These are phyloP conservation scores for Gonapodya sp. DNA, from an alignment of 192 early-diverging fungal species.

Conservation along the genomic window DNA sequence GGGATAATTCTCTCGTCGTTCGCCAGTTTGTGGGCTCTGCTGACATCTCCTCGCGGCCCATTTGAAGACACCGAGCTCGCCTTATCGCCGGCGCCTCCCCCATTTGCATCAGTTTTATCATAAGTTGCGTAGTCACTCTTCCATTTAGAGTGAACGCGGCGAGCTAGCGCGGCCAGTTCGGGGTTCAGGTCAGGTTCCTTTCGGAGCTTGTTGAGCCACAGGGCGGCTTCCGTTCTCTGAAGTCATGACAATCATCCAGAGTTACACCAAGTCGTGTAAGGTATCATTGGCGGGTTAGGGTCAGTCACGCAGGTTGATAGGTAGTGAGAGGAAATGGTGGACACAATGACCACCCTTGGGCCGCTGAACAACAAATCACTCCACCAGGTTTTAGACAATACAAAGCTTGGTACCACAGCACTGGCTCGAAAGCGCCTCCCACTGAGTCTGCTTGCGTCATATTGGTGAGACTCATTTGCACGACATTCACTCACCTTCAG, in stretches of 20 bases:
- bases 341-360: too few relatives aligned
- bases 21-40: background rate
- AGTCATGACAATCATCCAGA: background rate
- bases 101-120: background rate
- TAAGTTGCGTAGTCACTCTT: constrained; percentile 53
- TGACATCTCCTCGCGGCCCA: background rate
- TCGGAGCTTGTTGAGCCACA: constrained; percentile 63
- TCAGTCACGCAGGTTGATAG: too few relatives aligned
- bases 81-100: constrained; percentile 6
- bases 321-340: too few relatives aligned
- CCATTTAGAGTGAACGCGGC: constrained; percentile 72
- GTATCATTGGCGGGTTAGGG: too few relatives aligned
- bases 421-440: too few relatives aligned
- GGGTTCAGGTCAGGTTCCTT: constrained; percentile 38
- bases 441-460: too few relatives aligned
- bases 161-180: constrained; percentile 48
- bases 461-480: background rate
- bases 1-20: too few relatives aligned
- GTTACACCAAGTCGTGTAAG: too few relatives aligned
- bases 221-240: constrained; percentile 70
- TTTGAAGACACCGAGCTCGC: background rate
- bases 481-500: constrained; percentile 34
- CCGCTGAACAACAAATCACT: too few relatives aligned
- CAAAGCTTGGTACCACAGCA: too few relatives aligned
- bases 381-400: too few relatives aligned